Evolutionary conservation across 495 filamentous ascomycete species (phyloP), one percentile per base, ranked within the genome.

Genomic region (Xylaria longipes): DNA sequence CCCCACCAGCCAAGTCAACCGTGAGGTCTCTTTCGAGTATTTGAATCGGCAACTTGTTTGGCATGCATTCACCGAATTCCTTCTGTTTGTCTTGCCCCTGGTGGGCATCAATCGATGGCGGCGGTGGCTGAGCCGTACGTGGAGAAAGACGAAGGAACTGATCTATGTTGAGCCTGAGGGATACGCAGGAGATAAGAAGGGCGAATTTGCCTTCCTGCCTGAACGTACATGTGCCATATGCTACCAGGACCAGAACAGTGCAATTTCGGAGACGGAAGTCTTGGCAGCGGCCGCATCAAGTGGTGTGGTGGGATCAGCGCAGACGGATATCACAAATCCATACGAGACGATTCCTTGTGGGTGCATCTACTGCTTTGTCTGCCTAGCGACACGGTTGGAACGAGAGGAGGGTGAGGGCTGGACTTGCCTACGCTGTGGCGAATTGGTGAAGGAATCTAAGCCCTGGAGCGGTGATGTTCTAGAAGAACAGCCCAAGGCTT

Each of bases 61-160:
- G 96, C 96, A 99, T 79, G 96, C 96, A 22, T 98, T 99, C 75
- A 99, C 96, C 31, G 96, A 99, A 79, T 99, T 99, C 76, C 87
- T 99, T 6, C 89, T 99, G 8, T 99, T 99, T 79, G 88, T 99
- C 14, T 87, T 99, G 5, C 96, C 96, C 1, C 84, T 99, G 33
- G 93, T 99, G 52, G 95, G 95, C 54, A 95, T 99, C 70, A 91
- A 91, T 74, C 87, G 94, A 69, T 99, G 96, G 96, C 88, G 93
- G 64, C 87, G 95, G 64, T 98, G 95, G 94, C 86, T 97, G 31
- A 85, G 90, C 33, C 87, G 95, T 60, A 90, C 90, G 22, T 97
- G 94, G 93, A 89, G 91, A 63, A 95, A 90, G 77, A 88, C 90
- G 2, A 89, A 92, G 74, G 84, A 88, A 22, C 83, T 90, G 9